Conservation (phyloP, 1,284 basidiomycete species). For the Cerioporus squamosus region DNA sequence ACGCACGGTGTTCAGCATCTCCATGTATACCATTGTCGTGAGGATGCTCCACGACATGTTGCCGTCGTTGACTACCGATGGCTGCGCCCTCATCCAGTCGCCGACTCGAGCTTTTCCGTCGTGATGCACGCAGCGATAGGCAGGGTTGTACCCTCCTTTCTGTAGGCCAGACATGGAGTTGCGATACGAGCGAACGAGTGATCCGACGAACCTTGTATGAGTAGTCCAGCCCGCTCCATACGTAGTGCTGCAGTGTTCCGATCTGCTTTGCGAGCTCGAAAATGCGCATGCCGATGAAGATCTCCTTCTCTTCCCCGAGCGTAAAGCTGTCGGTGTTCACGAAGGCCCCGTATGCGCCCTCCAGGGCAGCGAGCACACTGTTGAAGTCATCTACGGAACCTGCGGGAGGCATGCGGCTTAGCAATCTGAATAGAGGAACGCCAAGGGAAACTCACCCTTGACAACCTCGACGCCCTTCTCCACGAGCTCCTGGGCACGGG, state of each 20-base stretch:
- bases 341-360: constrained; percentile 49
- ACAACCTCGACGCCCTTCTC: constrained; percentile 46
- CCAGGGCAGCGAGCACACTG: constrained; percentile 37
- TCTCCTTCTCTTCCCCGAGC: constrained; percentile 47
- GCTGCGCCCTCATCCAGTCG: constrained; percentile 45
- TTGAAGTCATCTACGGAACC: constrained; percentile 36
- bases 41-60: constrained; percentile 45
- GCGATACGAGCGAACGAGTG: background rate
- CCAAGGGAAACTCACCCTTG: constrained; percentile 37
- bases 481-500: constrained; percentile 42
- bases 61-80: constrained; percentile 36
- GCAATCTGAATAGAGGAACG: no score
- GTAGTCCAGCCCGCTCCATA: constrained; percentile 53
- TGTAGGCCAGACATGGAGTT: constrained; percentile 7
- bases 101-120: constrained; percentile 48
- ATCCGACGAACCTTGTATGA: constrained; percentile 42
- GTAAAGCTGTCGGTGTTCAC: constrained; percentile 53
- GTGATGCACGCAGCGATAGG: constrained; percentile 26
- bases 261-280: constrained; percentile 51
- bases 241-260: constrained; percentile 44
- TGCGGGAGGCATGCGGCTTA: background rate
- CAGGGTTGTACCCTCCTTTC: constrained; percentile 40
- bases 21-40: constrained; percentile 45
- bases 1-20: constrained; percentile 30
- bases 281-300: constrained; percentile 47